Conservation (phyloP, 129 eudicot species). For the Silybum marianum region DNA sequence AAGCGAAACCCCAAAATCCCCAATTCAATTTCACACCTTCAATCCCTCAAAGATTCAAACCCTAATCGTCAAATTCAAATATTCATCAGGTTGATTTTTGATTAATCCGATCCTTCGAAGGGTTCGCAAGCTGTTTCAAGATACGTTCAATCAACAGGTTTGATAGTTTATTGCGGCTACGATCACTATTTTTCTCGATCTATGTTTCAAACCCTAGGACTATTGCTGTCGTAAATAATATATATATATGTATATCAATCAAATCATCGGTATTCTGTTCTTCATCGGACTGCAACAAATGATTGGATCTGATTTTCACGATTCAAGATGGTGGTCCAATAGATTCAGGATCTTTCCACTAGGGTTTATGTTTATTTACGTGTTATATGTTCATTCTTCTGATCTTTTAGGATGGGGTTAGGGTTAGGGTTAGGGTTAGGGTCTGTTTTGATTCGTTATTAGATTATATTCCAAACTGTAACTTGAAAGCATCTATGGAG, state of each 20-base stretch:
- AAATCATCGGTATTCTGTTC: not conserved
- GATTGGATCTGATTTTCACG: constrained; percentile 10
- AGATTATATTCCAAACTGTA: not conserved
- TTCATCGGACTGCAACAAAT: not conserved
- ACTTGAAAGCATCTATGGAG: not conserved
- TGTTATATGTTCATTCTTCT: not conserved
- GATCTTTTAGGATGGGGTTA: not conserved
- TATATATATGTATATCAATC: not conserved
- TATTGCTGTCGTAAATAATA: not conserved
- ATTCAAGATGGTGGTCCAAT: constrained; percentile 14
- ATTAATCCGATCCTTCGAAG: not conserved
- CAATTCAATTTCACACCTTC: not conserved
- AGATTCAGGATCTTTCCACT: not conserved
- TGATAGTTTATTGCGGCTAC: not conserved
- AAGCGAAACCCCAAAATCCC: not conserved
- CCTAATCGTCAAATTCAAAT: not conserved
- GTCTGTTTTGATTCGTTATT: not conserved
- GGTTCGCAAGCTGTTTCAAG: not conserved
- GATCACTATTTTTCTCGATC: not conserved
- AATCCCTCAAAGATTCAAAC: not conserved
- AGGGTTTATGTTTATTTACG: not conserved
- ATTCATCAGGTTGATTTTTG: not conserved
- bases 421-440: not conserved
- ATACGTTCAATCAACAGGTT: not conserved
- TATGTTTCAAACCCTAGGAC: not conserved